phyloP scores from a whole-genome alignment of 208 protist genomes.

The Leishmania braziliensis region DNA sequence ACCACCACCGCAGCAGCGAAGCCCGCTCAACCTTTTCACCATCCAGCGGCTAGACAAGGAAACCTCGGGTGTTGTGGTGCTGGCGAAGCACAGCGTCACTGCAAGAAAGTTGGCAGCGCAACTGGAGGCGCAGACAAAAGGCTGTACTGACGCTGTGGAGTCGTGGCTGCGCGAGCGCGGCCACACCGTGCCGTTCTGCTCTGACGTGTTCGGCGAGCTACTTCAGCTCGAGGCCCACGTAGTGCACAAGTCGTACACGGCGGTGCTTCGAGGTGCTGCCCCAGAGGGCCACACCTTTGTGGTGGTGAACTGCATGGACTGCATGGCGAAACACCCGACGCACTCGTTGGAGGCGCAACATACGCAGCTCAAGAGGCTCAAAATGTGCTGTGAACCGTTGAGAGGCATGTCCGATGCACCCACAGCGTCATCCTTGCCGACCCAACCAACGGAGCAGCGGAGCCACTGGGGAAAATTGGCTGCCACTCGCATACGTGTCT shows the following conservation, averaged over 20 bases:
- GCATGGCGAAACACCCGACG: slow-evolving; percentile 34
- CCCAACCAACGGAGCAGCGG: background rate
- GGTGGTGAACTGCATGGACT: slow-evolving; percentile 60
- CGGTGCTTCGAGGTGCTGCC: slow-evolving; percentile 47
- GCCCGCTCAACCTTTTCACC: slow-evolving; percentile 27
- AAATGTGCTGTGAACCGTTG: slow-evolving; percentile 69
- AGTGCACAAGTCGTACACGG: slow-evolving; percentile 67
- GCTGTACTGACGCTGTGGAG: slow-evolving; percentile 21
- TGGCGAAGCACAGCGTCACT: slow-evolving; percentile 26
- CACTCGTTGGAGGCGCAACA: slow-evolving; percentile 29
- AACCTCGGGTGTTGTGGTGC: slow-evolving; percentile 79
- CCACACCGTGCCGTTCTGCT: background rate
- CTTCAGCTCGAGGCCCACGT: slow-evolving; percentile 24
- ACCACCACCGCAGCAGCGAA: background rate
- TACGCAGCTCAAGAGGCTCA: slow-evolving; percentile 67
- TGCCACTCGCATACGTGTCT: slow-evolving; percentile 50
- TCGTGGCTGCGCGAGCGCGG: slow-evolving; percentile 9
- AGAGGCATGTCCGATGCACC: no score
- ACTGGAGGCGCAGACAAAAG: slow-evolving; percentile 57
- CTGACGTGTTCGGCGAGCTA: slow-evolving; percentile 37
- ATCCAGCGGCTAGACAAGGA: slow-evolving; percentile 91
- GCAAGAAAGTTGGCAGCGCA: slow-evolving; percentile 42
- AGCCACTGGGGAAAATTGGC: slow-evolving; percentile 47
- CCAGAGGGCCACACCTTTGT: slow-evolving; percentile 37
- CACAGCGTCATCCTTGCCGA: no score